Base-by-base conservation (phyloP, 768 basidiomycete genomes). In the Mycena kentingensis region DNA sequence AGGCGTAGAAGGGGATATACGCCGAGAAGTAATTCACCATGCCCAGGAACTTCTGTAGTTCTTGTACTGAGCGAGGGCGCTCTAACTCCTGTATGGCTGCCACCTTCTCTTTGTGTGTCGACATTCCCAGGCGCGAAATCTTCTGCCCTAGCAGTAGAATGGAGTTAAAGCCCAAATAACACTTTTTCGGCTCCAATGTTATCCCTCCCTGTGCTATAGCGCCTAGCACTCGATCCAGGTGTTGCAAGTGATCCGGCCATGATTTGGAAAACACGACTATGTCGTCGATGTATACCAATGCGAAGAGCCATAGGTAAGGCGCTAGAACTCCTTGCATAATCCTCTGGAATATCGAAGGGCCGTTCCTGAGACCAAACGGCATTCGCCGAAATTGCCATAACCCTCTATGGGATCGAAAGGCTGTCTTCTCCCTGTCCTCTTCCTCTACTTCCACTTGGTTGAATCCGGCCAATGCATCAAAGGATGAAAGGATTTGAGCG, bases 401-500 rank as follows among this genome's bases (percentile, higher is more conserved):
- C 1, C 70, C 70, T 29, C 53, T 27, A 41, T 70, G 70, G 0
- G 67, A 64, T 1, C 66, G 45, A 51, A 72, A 72, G 0, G 67
- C 68, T 2, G 66, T 68, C 26, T 66, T 67, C 37, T 64, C 53
- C 11, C 54, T 44, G 19, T 58, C 61, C 11, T 66, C 58, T 1
- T 50, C 39, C 0, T 27, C 54, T 18, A 71, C 55, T 24, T 60
- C 52, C 0, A 70, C 29, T 44, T 72, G 71, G 3, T 61, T 68
- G 52, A 70, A 72, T 3, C 71, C 67, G 0, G 71, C 54, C 1
- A 68, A 51, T n/a, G n/a, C n/a, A n/a, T n/a, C n/a, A n/a, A n/a
- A n/a, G n/a, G n/a, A n/a, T n/a, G n/a, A n/a, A n/a, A 13, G 65
- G 63, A 57, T 70, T 16, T 48, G 58, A 13, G 60, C 29, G 0